Percentiles rank a stretch among this genome's conserved stretches.
Conservation (phyloP, 768 basidiomycete species). For the Phaeolepiota aurea region DNA sequence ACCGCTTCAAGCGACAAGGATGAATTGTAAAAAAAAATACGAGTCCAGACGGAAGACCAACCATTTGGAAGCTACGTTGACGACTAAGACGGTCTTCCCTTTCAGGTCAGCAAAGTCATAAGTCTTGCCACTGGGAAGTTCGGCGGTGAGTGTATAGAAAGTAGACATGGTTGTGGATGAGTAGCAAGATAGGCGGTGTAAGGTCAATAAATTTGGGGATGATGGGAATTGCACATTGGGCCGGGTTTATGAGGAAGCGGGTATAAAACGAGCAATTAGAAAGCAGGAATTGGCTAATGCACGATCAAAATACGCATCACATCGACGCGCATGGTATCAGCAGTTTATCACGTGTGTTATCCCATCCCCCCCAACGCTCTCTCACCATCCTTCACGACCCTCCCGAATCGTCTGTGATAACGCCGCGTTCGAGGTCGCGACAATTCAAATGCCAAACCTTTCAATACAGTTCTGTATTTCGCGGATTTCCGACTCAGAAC, state of each 20-base stretch:
- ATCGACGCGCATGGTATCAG: neutral
- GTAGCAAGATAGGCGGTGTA: slow-evolving; percentile 4
- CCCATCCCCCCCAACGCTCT: slow-evolving; percentile 6
- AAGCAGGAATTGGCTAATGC: no score
- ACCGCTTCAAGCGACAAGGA: slow-evolving; percentile 39
- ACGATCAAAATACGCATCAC: slow-evolving; percentile 11
- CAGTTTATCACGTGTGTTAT: neutral
- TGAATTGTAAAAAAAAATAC: neutral
- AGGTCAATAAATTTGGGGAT: neutral
- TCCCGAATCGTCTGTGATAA: slow-evolving; percentile 35
- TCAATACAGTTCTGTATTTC: slow-evolving; percentile 38
- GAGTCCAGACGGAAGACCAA: slow-evolving; percentile 17
- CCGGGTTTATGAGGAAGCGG: slow-evolving; percentile 13
- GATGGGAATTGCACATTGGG: slow-evolving; percentile 4
- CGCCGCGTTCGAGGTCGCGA: slow-evolving; percentile 33
- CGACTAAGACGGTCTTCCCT: slow-evolving; percentile 72
- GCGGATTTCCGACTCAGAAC: slow-evolving; percentile 49
- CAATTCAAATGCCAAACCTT: slow-evolving; percentile 41
- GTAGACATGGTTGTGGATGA: slow-evolving; percentile 15
- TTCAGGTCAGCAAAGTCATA: slow-evolving; percentile 63
- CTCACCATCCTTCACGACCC: slow-evolving; percentile 38
- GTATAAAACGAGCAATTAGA: slow-evolving; percentile 25
- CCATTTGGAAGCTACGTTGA: slow-evolving; percentile 76
- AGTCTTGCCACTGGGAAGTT: slow-evolving; percentile 42
- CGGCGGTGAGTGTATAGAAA: slow-evolving; percentile 67